Conservation (phyloP, 306 rosid genomes). For the Prunus davidiana region DNA sequence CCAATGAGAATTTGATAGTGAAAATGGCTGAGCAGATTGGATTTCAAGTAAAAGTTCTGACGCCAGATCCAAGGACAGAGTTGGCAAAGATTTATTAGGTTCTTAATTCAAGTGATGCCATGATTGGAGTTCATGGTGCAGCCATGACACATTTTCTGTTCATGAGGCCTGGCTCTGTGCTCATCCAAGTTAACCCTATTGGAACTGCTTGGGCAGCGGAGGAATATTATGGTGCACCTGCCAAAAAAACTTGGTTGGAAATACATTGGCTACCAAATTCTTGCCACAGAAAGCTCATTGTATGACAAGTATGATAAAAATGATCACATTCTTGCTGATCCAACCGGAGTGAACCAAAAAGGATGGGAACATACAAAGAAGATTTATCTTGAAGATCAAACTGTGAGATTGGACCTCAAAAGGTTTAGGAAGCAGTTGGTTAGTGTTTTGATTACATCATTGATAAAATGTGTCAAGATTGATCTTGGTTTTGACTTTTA, state of each 20-base stretch:
- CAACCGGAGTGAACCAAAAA: background rate
- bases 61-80: background rate
- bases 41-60: constrained; percentile 6
- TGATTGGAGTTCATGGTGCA: constrained; percentile 26
- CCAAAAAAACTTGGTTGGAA: constrained; percentile 4
- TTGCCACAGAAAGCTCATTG: constrained; percentile 8
- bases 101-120: background rate
- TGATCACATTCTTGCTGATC: constrained; percentile 4
- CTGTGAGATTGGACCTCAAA: constrained; percentile 3
- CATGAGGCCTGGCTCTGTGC: constrained; percentile 8
- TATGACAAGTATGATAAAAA: background rate
- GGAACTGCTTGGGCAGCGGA: constrained; percentile 4
- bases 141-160: constrained; percentile 23
- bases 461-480: background rate
- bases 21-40: constrained; percentile 9
- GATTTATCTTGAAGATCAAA: constrained; percentile 14
- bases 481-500: background rate
- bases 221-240: constrained; percentile 14
- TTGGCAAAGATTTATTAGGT: background rate
- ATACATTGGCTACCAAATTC: constrained; percentile 16
- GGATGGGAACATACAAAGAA: constrained; percentile 1
- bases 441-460: background rate
- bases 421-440: constrained; percentile 8
- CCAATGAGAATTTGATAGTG: constrained; percentile 41
- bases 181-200: constrained; percentile 16